Evolutionary conservation across 2,329 filamentous ascomycete species (phyloP).

Genomic region (Nemania bipapillata): DNA sequence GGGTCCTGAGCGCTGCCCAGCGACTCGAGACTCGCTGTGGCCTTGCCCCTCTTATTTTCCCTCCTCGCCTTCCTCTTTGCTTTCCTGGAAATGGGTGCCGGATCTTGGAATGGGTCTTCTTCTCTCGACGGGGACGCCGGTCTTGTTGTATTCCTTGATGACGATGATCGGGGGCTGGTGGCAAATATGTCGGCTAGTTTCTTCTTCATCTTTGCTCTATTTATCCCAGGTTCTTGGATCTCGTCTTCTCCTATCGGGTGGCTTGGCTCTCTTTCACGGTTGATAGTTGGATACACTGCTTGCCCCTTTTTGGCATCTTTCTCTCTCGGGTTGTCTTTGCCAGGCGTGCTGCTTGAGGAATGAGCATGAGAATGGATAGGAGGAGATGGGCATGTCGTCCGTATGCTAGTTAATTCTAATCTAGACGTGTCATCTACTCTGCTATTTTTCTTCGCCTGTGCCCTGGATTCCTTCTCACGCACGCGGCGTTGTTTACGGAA

Average conservation of each 20-base stretch:
- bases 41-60: constrained; percentile 1
- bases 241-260: not conserved
- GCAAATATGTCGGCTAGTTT: constrained; percentile 7
- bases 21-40: not conserved
- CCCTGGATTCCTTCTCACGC: constrained; percentile 14
- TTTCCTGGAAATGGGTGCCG: not conserved
- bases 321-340: not conserved
- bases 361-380: not conserved
- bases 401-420: too few relatives aligned
- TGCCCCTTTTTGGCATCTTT: not conserved
- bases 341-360: not conserved
- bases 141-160: not conserved
- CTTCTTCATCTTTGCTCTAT: constrained; percentile 4
- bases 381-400: not conserved
- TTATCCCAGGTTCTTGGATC: not conserved
- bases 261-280: not conserved
- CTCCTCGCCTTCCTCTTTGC: not conserved
- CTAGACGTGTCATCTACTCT: not conserved
- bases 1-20: constrained; percentile 10
- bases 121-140: not conserved
- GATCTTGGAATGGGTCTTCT: constrained; percentile 25
- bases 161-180: not conserved
- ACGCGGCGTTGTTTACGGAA: constrained; percentile 25
- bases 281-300: not conserved
- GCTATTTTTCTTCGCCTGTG: not conserved